These are phyloP conservation scores for Colletotrichum destructivum DNA, from an alignment of 2,329 filamentous ascomycete genomes.

Conservation along the genomic window DNA sequence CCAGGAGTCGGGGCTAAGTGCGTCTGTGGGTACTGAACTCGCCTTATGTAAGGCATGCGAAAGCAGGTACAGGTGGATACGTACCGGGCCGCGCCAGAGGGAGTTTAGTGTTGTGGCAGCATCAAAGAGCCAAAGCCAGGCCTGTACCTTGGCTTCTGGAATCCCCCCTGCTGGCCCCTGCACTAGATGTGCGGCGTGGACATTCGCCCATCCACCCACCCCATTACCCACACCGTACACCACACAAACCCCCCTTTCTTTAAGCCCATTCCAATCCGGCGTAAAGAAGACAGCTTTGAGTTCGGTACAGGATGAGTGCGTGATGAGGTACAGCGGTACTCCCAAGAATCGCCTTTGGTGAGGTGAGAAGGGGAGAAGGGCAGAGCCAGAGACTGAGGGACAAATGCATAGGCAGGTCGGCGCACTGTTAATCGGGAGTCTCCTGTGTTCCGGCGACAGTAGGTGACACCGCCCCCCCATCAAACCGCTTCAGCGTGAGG, in stretches of 20 bases:
- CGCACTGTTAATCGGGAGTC: slow-evolving; percentile 30
- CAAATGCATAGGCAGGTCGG: slow-evolving; percentile 1
- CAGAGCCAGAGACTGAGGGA: not conserved
- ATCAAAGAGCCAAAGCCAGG: not conserved
- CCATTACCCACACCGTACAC: slow-evolving; percentile 17
- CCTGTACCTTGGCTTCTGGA: slow-evolving; percentile 36
- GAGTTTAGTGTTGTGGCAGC: not conserved
- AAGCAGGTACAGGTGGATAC: slow-evolving; percentile 39
- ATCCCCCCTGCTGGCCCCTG: slow-evolving; percentile 36
- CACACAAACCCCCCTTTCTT: not conserved
- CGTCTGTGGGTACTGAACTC: not conserved
- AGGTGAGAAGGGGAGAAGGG: not conserved
- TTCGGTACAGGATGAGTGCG: not conserved
- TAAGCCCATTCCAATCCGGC: not conserved
- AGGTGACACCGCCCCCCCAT: slow-evolving; percentile 29
- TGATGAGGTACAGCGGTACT: not conserved
- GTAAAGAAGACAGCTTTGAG: not conserved
- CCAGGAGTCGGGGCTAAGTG: slow-evolving; percentile 6
- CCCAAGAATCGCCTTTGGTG: not conserved
- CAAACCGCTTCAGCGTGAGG: slow-evolving; percentile 35
- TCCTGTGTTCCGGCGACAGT: slow-evolving; percentile 19
- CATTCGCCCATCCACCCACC: slow-evolving; percentile 13
- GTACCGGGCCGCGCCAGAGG: slow-evolving; percentile 25
- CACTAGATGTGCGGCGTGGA: slow-evolving; percentile 19
- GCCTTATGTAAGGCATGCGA: slow-evolving; percentile 29